Evolutionary conservation across 495 filamentous ascomycete species (phyloP).

Genomic region (Aspergillus incahuasiensis): DNA sequence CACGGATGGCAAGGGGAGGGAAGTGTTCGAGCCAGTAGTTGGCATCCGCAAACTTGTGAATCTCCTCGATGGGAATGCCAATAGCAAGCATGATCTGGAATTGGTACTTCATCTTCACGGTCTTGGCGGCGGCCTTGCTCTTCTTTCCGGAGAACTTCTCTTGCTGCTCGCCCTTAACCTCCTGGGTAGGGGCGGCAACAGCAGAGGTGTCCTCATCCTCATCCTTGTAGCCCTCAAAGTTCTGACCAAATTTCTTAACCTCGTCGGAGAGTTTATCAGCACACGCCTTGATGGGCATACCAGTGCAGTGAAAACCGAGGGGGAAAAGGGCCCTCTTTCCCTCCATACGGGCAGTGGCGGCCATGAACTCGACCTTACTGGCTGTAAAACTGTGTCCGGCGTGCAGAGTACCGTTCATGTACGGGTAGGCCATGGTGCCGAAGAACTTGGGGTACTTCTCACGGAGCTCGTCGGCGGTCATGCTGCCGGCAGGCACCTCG

Average conservation of each 20-base stretch:
- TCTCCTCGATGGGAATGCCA: constrained; percentile 78
- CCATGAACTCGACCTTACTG: constrained; percentile 85
- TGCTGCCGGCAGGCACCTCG: constrained; percentile 68
- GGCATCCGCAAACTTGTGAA: constrained; percentile 86
- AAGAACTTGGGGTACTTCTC: constrained; percentile 86
- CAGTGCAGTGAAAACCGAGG: constrained; percentile 91
- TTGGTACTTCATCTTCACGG: constrained; percentile 83
- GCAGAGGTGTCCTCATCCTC: constrained; percentile 45
- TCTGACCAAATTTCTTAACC: constrained; percentile 79
- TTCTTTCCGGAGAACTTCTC: constrained; percentile 93
- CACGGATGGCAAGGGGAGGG: constrained; percentile 72
- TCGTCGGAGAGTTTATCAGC: constrained; percentile 92
- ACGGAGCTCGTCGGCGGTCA: constrained; percentile 67
- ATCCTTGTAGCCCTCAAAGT: constrained; percentile 73
- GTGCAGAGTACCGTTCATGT: constrained; percentile 95
- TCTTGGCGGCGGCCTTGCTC: constrained; percentile 87
- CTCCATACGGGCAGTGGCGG: constrained; percentile 81
- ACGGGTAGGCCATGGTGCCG: constrained; percentile 89
- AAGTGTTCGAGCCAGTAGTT: constrained; percentile 85
- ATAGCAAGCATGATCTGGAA: constrained; percentile 86
- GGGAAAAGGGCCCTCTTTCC: constrained; percentile 84
- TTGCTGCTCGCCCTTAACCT: constrained; percentile 69
- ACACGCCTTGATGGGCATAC: constrained; percentile 96
- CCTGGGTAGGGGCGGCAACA: constrained; percentile 55
- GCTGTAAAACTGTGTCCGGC: constrained; percentile 88